phyloP scores from a whole-genome alignment of 1,284 basidiomycete species.

The Heterobasidion irregulare region DNA sequence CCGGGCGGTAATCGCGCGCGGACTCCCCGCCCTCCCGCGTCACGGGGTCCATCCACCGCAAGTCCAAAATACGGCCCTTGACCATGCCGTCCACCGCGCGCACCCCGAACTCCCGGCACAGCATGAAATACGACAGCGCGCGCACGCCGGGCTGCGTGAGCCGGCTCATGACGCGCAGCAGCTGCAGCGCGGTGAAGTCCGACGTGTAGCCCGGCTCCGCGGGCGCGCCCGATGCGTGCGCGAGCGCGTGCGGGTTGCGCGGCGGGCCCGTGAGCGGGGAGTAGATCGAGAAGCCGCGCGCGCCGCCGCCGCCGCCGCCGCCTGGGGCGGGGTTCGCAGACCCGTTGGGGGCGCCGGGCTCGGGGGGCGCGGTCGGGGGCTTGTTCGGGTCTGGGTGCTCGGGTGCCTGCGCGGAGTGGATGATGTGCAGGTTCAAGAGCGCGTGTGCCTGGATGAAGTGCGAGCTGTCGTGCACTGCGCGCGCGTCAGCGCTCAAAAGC shows the following conservation, averaged over 20 bases:
- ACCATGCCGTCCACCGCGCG: constrained; percentile 77
- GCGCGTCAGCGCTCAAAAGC: no score
- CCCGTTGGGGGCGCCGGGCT: constrained; percentile 7
- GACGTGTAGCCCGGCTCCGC: constrained; percentile 19
- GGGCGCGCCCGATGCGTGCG: no score
- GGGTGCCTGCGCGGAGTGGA: constrained; percentile 55
- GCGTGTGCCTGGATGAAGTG: constrained; percentile 74
- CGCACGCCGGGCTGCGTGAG: constrained; percentile 51
- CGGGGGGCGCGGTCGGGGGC: constrained; percentile 9
- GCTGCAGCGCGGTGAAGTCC: constrained; percentile 63
- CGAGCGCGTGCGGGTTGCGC: constrained; percentile 27
- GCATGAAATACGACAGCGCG: constrained; percentile 65
- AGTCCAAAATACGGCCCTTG: constrained; percentile 60
- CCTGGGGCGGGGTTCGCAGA: background rate
- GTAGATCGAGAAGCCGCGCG: constrained; percentile 55
- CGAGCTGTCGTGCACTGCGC: constrained; percentile 63
- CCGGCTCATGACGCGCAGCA: constrained; percentile 69
- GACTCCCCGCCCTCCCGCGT: constrained; percentile 23
- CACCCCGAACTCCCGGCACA: constrained; percentile 72
- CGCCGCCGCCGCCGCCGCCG: constrained; percentile 15
- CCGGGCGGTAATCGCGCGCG: background rate
- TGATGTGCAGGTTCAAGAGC: constrained; percentile 65
- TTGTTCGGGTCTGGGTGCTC: constrained; percentile 11
- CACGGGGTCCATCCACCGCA: constrained; percentile 68
- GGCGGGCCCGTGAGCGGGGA: constrained; percentile 32